Conservation (phyloP, 257 asterid species). For the Gentiana macrophylla region DNA sequence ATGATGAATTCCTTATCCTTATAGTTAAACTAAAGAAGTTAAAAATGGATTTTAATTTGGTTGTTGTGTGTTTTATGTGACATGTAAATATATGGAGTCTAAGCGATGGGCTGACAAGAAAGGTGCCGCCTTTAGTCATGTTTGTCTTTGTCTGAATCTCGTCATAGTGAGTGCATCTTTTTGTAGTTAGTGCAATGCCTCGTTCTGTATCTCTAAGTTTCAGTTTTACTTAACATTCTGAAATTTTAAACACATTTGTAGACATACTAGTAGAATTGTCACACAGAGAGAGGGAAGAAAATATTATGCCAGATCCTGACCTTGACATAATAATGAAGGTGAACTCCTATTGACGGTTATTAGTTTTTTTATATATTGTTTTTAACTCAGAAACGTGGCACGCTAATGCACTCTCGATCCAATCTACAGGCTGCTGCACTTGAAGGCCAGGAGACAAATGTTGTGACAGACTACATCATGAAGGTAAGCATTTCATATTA, state of each 20-base stretch:
- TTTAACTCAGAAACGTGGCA: too few relatives aligned
- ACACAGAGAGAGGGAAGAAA: slow-evolving; percentile 31
- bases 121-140: too few relatives aligned
- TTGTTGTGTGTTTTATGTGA: too few relatives aligned
- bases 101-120: too few relatives aligned
- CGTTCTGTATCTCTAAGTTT: too few relatives aligned
- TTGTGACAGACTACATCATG: slow-evolving; percentile 5
- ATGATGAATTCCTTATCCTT: too few relatives aligned
- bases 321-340: slow-evolving; percentile 36
- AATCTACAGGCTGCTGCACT: slow-evolving; percentile 1
- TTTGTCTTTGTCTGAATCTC: too few relatives aligned
- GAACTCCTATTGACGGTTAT: background rate
- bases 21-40: too few relatives aligned
- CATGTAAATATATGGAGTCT: too few relatives aligned
- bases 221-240: background rate
- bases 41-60: too few relatives aligned
- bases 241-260: slow-evolving; percentile 13
- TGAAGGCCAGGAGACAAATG: background rate
- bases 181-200: too few relatives aligned
- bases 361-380: background rate
- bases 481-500: background rate
- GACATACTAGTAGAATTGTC: slow-evolving; percentile 36
- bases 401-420: background rate
- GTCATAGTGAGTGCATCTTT: slow-evolving; percentile 1
- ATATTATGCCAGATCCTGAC: slow-evolving; percentile 42